Evolutionary conservation across 2,329 filamentous ascomycete species (phyloP), one percentile per base, ranked within the genome.

Genomic region (Thelonectria olida): DNA sequence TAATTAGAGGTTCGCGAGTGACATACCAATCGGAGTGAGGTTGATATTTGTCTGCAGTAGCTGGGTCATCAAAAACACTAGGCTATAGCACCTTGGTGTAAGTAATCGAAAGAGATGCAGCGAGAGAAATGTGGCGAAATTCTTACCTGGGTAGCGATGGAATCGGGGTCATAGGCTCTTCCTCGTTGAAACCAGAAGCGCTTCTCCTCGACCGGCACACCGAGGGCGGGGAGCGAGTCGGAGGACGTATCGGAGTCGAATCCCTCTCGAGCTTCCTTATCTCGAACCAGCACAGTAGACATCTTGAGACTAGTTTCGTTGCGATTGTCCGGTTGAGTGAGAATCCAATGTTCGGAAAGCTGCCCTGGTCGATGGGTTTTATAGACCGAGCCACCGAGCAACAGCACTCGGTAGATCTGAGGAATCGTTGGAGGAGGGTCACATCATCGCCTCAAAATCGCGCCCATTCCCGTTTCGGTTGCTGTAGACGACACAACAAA

Each of bases 141-240:
- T 22, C 19, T 2, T 55, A 60, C 57, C 51, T 60, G 51, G 19
- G 57, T 60, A 28, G 57, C 57, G 38, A 60, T 54, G 27, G 57
- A 51, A 34, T 60, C 34, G 10, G 44, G 57, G 22, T 60, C 38
- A 8, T 20, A 27, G 9, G 10, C 36, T 38, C 70, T 72, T 5
- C 67, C 54, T 22, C 70, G 65, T 51, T 75, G 75, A 51, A 76
- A 77, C 74, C 74, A 77, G 28, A 76, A 73, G 7, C 67, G 69
- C 54, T 69, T 75, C 53, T 72, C 69, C 4, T 68, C 65, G 7
- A 31, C n/a, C 3, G 51, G 57, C 13, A 12, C 44, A 13, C 51
- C 57, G 15, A 60, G 57, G 8, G 51, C 44, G 3, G 57, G 57
- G 38, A 60, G 51, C 8, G 51, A 19, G 4, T 54, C 57, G 4